Conservation (phyloP, 139 green algal genomes). For the Coccomyxa sp. region DNA sequence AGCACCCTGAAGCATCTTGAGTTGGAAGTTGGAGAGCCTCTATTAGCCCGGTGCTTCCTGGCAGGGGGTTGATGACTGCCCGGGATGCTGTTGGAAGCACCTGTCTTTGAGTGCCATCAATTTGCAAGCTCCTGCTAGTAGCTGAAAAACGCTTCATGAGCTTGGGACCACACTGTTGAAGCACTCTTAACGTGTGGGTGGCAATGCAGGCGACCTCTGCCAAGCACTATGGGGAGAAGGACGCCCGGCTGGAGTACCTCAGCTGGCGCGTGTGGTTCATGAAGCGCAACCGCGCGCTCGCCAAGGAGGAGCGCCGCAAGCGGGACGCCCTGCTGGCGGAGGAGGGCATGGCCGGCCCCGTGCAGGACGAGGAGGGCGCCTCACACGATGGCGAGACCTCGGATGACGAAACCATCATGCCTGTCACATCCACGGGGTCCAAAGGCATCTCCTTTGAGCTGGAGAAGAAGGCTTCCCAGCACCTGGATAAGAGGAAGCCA, state of each 20-base stretch:
- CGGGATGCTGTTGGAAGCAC: too few species aligned
- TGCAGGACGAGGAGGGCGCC: conserved; percentile 3
- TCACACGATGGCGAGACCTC: conserved; percentile 6
- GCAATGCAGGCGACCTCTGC: conserved; percentile 41
- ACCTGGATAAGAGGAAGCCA: too few species aligned
- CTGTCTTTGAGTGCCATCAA: too few species aligned
- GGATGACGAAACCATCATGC: conserved; percentile 2
- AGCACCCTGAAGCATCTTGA: too few species aligned
- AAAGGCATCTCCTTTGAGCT: not conserved
- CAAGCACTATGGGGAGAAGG: conserved; percentile 45
- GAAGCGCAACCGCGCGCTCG: conserved; percentile 55
- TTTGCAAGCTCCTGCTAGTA: too few species aligned
- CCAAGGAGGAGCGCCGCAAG: not conserved
- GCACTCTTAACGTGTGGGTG: too few species aligned
- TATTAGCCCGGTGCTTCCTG: too few species aligned
- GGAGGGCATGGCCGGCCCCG: not conserved
- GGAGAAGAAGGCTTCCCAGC: not conserved
- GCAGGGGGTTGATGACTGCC: too few species aligned
- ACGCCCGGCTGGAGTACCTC: conserved; percentile 76
- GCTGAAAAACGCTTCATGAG: too few species aligned
- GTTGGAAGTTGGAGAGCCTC: too few species aligned
- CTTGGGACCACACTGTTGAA: too few species aligned
- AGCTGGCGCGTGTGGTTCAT: conserved; percentile 84
- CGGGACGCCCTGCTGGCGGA: too few species aligned
- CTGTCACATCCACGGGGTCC: not conserved